phyloP scores from a whole-genome alignment of 352 stramenopile species.

The Phytopythium ostracodes region DNA sequence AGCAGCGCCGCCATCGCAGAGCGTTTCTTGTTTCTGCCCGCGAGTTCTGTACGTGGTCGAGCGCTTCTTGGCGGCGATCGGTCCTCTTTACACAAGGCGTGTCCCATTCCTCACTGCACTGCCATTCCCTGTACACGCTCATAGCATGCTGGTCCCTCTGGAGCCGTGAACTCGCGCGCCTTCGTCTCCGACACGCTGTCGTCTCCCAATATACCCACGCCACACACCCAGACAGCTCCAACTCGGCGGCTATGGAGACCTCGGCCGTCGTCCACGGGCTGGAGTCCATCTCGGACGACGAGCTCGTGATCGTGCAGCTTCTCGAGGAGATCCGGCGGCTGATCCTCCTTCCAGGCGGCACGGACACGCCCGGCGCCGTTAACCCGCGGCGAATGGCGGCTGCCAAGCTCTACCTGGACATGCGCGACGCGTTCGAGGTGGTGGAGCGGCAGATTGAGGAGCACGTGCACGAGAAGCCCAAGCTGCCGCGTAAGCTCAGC shows the following conservation, averaged over 20 bases:
- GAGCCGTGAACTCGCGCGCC: not conserved
- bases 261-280: not conserved
- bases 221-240: not conserved
- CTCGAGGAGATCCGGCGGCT: constrained; percentile 65
- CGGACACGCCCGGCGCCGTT: constrained; percentile 11
- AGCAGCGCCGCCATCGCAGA: not conserved
- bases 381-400: constrained; percentile 49
- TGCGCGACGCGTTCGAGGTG: constrained; percentile 64
- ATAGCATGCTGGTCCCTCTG: not conserved
- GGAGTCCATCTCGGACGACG: constrained; percentile 20
- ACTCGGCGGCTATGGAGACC: not conserved
- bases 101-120: not conserved
- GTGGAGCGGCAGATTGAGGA: constrained; percentile 56
- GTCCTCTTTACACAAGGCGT: no score
- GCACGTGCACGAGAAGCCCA: constrained; percentile 33
- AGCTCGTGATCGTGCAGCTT: constrained; percentile 63
- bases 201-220: not conserved
- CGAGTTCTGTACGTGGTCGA: no score
- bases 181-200: not conserved
- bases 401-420: constrained; percentile 73
- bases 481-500: constrained; percentile 54
- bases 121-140: not conserved
- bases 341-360: constrained; percentile 19
- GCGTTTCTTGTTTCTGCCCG: not conserved
- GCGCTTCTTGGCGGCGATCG: no score